phyloP scores from a whole-genome alignment of 345 rosid genomes.

The Eucalyptus pumila region DNA sequence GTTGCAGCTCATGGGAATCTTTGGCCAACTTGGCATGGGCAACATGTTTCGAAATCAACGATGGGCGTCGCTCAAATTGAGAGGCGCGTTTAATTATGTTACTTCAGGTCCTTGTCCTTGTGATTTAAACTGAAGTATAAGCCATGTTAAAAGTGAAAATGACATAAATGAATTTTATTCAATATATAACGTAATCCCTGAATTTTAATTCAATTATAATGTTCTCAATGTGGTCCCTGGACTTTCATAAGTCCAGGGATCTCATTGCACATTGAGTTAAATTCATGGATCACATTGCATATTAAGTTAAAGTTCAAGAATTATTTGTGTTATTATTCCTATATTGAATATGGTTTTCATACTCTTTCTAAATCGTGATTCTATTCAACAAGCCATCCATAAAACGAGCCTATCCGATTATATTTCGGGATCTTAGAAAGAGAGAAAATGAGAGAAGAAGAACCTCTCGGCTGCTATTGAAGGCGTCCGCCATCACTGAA shows the following conservation, averaged over 20 bases:
- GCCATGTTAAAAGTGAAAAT: too few relatives aligned
- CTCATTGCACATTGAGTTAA: fast-evolving
- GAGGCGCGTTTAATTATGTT: too few relatives aligned
- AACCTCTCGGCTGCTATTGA: slow-evolving; percentile 37
- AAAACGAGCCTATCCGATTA: not conserved
- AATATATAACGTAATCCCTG: fast-evolving
- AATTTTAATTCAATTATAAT: fast-evolving
- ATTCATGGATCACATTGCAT: too few relatives aligned
- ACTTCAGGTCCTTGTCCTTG: not conserved
- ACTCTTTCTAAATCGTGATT: not conserved
- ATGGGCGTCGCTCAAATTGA: too few relatives aligned
- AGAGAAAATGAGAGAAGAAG: not conserved
- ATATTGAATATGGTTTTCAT: not conserved
- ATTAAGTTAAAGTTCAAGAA: too few relatives aligned
- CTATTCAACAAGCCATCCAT: not conserved
- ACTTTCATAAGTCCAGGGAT: fast-evolving
- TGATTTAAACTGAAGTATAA: not conserved
- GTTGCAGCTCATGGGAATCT: not conserved
- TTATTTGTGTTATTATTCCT: too few relatives aligned
- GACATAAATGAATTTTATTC: too few relatives aligned
- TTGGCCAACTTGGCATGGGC: not conserved
- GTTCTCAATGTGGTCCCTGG: fast-evolving
- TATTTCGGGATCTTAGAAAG: not conserved
- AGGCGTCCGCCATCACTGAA: slow-evolving; percentile 40
- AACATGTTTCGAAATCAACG: too few relatives aligned